Conservation (phyloP, 768 basidiomycete species). For the Dioszegia aurantiaca region DNA sequence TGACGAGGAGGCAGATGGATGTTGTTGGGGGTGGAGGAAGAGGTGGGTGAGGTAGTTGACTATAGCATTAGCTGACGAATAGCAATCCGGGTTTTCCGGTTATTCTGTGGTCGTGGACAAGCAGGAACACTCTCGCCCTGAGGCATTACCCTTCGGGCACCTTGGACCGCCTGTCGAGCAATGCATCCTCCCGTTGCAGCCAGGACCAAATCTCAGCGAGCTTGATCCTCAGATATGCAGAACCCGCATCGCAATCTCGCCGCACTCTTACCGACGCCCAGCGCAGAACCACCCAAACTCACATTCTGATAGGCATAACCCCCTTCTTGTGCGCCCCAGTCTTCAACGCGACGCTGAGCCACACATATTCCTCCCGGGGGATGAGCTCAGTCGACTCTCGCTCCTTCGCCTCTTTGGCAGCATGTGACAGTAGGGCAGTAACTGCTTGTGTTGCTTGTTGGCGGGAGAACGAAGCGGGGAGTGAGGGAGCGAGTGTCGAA, state of each 20-base stretch:
- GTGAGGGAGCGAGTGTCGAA: conserved; percentile 7
- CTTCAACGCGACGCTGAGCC: conserved; percentile 86
- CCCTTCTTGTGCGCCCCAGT: conserved; percentile 69
- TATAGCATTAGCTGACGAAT: conserved; percentile 9
- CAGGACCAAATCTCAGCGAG: no score
- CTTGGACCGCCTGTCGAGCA: no score
- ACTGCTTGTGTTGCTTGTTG: conserved; percentile 75
- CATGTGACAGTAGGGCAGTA: conserved; percentile 71
- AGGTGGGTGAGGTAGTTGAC: conserved; percentile 60
- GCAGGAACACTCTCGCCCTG: no score
- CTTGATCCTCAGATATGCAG: no score
- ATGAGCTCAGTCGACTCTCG: conserved; percentile 65
- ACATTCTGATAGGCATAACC: conserved; percentile 83
- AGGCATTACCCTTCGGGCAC: no score
- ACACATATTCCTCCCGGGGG: conserved; percentile 77
- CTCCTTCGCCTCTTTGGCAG: conserved; percentile 63
- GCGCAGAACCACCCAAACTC: conserved; percentile 45
- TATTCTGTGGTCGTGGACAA: no score
- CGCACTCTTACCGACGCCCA: neutral
- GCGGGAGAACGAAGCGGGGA: conserved; percentile 57
- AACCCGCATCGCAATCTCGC: neutral
- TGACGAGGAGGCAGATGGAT: conserved; percentile 83
- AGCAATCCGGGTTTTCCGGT: no score
- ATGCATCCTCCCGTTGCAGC: no score
- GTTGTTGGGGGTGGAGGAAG: conserved; percentile 77